Percentiles rank a stretch among this genome's conserved stretches.
These are phyloP conservation scores for Populus alba DNA, from an alignment of 345 rosid genomes.

Conservation along the genomic window DNA sequence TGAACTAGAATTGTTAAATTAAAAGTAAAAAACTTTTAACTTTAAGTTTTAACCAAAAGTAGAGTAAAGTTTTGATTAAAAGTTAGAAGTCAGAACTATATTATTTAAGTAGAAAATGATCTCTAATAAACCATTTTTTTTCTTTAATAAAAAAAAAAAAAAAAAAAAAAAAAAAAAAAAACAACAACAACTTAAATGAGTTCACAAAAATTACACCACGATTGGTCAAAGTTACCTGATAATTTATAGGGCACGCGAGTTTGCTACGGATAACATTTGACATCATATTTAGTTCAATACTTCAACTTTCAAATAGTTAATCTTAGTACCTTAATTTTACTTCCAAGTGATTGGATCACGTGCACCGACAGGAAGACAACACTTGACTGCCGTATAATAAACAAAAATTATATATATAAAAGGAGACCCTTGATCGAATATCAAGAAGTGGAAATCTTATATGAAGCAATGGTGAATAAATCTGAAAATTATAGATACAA, in stretches of 20 bases:
- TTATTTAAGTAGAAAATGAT: no score
- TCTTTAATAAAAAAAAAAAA: no score
- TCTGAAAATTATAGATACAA: neutral
- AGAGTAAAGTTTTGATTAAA: no score
- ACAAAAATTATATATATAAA: neutral
- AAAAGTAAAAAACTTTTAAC: neutral
- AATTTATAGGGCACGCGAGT: neutral
- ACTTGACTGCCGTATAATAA: neutral
- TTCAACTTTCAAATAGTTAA: neutral
- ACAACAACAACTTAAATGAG: neutral
- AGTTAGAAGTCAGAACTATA: no score
- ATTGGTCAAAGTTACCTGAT: neutral
- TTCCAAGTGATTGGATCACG: neutral
- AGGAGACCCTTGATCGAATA: neutral
- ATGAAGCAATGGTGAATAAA: neutral
- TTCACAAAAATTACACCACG: neutral
- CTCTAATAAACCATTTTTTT: no score
- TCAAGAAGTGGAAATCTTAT: neutral
- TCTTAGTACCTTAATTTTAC: neutral
- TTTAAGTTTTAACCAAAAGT: neutral
- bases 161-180: no score
- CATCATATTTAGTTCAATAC: neutral
- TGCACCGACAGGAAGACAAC: neutral
- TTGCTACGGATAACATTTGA: neutral
- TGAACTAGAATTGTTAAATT: neutral